Base-by-base conservation (phyloP, 345 rosid genomes). In the Eucalyptus polyanthemos region DNA sequence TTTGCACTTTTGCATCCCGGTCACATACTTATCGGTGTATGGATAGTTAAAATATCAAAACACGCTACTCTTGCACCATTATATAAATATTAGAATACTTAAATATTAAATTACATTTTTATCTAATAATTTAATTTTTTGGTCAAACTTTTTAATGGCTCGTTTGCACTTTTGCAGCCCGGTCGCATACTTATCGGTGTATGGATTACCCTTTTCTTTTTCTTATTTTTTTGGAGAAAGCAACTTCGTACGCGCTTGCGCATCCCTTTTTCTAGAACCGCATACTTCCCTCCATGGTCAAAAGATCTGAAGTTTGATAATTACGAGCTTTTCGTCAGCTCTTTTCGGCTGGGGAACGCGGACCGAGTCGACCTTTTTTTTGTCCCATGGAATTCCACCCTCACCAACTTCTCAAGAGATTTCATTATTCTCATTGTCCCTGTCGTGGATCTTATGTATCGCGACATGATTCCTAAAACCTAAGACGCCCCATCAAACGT, bases 41-140 rank as follows among this genome's bases (percentile, higher is more conserved):
- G 21, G 56, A 14, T 5, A 34, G 34, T 34, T 34, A 34, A 34
- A 34, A 34, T 34, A 34, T 34, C 34, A 34, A 62, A 4, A 14
- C 34, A 14, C 34, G 9, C 8, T 4, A 6, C 9, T 4, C 0
- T 62, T 4, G 34, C 34, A 7, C 9, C 72, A 6, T 14, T 0
- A 12, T 29, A 29, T 3, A 62, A 62, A 2, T 13, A 12, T 29
- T 12, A 12, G 17, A 62, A 62, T 62, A 62, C 7, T 14, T 2
- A 62, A 29, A 62, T 7, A 29, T 29, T 62, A 29, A 62, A 14
- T 29, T 13, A 29, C 5, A 4, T 13, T 2, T 11, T 62, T 7
- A 29, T 6, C 4, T 62, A 14, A 62, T 13, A 13, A 62, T 14
- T 27, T 62, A 29, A 62, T 0, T 12, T 62, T 62, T 27, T 5